A percentile compares a stretch with the other conserved stretches of the same genome.
Conservation (phyloP, 345 rosid species). For the Firmiana major region DNA sequence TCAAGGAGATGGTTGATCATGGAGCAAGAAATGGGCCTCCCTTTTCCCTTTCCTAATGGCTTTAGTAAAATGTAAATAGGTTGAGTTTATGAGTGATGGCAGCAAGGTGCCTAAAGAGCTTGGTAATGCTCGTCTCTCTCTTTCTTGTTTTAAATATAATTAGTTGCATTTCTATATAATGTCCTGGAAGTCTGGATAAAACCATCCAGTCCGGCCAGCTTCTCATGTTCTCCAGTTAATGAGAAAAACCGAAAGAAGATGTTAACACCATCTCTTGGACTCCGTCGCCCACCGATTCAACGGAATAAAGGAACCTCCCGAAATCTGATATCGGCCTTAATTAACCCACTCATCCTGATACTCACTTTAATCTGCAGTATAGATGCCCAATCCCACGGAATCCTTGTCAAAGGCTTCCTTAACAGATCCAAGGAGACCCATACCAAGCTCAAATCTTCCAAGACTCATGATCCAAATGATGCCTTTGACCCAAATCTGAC, state of each 20-base stretch:
- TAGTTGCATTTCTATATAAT: not conserved
- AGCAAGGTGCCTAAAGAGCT: conserved; percentile 1
- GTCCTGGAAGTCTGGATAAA: not conserved
- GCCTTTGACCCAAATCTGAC: not conserved
- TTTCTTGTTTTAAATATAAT: conserved; percentile 12
- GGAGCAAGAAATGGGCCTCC: conserved; percentile 32
- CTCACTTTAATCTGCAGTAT: not conserved
- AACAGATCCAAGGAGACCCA: not conserved
- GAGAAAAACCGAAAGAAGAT: not conserved
- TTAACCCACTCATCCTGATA: not conserved
- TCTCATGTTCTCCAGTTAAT: not conserved
- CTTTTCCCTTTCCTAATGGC: not conserved
- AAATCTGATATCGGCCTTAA: not conserved
- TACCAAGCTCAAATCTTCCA: not conserved
- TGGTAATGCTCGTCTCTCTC: not conserved
- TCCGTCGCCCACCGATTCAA: too few relatives aligned
- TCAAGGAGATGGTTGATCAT: conserved; percentile 14
- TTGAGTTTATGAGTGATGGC: conserved; percentile 8
- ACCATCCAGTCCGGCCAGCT: not conserved
- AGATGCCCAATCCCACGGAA: not conserved
- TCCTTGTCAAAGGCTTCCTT: not conserved
- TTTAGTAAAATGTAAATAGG: conserved; percentile 7
- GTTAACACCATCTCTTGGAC: not conserved
- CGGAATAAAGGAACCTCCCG: too few relatives aligned
- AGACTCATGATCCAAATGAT: not conserved